Conservation (phyloP, 192 early-diverging fungal genomes). For the Coemansia sp. region DNA sequence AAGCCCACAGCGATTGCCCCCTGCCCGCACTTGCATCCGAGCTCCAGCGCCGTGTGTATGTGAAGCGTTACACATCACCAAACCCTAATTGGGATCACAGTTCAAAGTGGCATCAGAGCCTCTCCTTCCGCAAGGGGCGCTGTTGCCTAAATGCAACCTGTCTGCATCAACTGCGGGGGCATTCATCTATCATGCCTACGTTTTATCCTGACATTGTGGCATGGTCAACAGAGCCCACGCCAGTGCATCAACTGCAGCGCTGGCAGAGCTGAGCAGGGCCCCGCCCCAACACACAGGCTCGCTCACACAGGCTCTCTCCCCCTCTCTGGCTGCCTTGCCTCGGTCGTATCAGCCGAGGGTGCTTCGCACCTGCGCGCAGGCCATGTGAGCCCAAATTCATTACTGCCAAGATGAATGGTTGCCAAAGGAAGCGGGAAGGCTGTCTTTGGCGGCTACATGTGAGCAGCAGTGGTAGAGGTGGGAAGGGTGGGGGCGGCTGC, state of each 20-base stretch:
- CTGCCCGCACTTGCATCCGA: too few species aligned
- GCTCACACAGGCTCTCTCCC: too few species aligned
- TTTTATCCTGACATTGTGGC: neutral
- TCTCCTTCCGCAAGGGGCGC: neutral
- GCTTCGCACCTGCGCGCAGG: neutral
- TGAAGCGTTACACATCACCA: neutral
- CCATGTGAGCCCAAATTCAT: neutral
- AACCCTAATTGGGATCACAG: neutral
- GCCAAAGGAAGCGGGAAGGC: conserved; percentile 1
- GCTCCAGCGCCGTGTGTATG: neutral
- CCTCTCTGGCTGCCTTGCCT: too few species aligned
- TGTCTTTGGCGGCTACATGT: too few species aligned
- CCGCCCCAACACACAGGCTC: neutral
- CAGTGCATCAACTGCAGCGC: conserved; percentile 1
- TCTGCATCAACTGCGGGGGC: too few species aligned
- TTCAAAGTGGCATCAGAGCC: neutral
- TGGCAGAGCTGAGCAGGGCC: neutral
- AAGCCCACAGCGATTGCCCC: neutral
- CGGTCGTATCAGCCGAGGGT: neutral
- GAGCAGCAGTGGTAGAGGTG: neutral
- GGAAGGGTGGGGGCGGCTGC: conserved; percentile 8
- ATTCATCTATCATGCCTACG: neutral
- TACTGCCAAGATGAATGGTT: neutral
- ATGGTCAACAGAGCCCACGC: neutral
- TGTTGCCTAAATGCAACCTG: too few species aligned